Evolutionary conservation across 306 rosid genomes (phyloP).

Genomic region (Vicia faba): DNA sequence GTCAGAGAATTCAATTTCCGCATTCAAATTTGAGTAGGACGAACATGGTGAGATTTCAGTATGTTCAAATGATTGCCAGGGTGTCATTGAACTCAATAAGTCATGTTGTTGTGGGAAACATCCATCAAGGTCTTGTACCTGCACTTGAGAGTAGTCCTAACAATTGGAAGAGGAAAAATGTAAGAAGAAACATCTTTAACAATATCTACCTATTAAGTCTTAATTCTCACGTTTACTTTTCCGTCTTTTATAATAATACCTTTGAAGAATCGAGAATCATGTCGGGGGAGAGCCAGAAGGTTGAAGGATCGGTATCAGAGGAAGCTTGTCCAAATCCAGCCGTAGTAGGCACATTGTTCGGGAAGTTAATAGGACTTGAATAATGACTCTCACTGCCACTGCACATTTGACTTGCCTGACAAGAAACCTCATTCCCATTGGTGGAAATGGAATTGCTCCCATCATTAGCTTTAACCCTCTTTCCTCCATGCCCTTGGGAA

Average conservation of each 20-base stretch:
- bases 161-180: slow-evolving; percentile 25
- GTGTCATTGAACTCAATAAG: slow-evolving; percentile 43
- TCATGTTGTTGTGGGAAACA: slow-evolving; percentile 51
- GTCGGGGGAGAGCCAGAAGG: slow-evolving; percentile 75
- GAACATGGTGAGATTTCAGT: slow-evolving; percentile 65
- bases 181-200: slow-evolving; percentile 23
- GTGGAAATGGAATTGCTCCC: slow-evolving; percentile 46
- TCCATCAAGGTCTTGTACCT: slow-evolving; percentile 45
- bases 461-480: slow-evolving; percentile 42
- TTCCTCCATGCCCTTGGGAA: slow-evolving; percentile 35
- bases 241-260: slow-evolving; percentile 42
- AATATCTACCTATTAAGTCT: not conserved
- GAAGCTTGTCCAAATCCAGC: slow-evolving; percentile 51
- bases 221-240: not conserved
- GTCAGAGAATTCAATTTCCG: slow-evolving; percentile 52
- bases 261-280: slow-evolving; percentile 85
- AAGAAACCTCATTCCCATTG: slow-evolving; percentile 39
- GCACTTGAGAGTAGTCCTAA: slow-evolving; percentile 73
- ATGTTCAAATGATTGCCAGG: slow-evolving; percentile 59
- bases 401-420: slow-evolving; percentile 46
- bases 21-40: slow-evolving; percentile 69
- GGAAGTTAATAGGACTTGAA: slow-evolving; percentile 57
- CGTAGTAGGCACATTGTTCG: slow-evolving; percentile 43
- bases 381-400: slow-evolving; percentile 54
- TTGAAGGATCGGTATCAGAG: slow-evolving; percentile 50